These are phyloP conservation scores for Aspergillus quadricinctus DNA, from an alignment of 2,329 filamentous ascomycete genomes.

Conservation along the genomic window DNA sequence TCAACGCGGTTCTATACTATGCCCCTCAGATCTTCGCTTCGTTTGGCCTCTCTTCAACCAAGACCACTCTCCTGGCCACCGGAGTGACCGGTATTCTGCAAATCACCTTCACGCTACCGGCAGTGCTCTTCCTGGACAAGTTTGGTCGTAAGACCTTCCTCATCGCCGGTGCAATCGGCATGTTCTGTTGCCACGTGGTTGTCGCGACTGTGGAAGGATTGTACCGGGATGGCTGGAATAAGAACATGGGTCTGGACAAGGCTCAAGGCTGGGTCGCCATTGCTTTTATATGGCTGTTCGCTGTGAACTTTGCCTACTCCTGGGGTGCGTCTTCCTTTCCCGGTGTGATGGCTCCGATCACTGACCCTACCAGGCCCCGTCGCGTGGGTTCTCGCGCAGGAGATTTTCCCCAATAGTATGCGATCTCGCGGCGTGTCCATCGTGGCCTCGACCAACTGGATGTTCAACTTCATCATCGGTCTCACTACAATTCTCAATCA, in stretches of 20 bases:
- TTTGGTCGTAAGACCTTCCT: constrained; percentile 36
- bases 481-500: too few relatives aligned
- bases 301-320: constrained; percentile 34
- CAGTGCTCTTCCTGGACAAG: constrained; percentile 35
- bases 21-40: constrained; percentile 28
- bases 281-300: constrained; percentile 59
- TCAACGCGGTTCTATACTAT: constrained; percentile 42
- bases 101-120: constrained; percentile 34
- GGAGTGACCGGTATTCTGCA: constrained; percentile 28
- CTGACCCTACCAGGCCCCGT: constrained; percentile 22
- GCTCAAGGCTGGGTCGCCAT: constrained; percentile 66
- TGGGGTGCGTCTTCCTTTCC: constrained; percentile 24
- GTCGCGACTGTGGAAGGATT: constrained; percentile 50
- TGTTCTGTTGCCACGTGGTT: constrained; percentile 67
- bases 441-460: constrained; percentile 29
- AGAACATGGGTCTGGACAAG: constrained; percentile 37
- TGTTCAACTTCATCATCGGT: constrained; percentile 30
- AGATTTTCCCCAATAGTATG: constrained; percentile 29
- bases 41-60: constrained; percentile 23
- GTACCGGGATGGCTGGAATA: constrained; percentile 54
- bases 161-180: constrained; percentile 56
- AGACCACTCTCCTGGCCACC: constrained; percentile 22
- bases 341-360: not conserved
- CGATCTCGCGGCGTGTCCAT: constrained; percentile 26
- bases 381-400: constrained; percentile 51